Evolutionary conservation across 2,329 filamentous ascomycete species (phyloP).

Genomic region (Purpureocillium lavendulum): DNA sequence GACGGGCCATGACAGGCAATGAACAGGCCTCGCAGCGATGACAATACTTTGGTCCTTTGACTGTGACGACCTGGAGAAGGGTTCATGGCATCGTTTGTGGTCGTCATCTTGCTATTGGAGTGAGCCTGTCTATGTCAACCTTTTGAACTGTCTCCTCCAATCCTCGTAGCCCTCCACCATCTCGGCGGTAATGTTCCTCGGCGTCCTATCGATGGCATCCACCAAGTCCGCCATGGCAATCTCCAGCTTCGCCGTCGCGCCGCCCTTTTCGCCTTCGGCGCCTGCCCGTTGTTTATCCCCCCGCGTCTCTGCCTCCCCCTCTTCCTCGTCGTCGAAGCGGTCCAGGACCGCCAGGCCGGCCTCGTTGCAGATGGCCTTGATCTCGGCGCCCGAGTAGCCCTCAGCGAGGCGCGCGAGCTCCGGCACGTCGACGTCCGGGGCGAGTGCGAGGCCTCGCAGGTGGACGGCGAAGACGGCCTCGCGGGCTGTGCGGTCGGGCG

Average conservation of each 20-base stretch:
- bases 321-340: slow-evolving; percentile 20
- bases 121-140: slow-evolving; percentile 9
- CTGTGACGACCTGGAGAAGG: too few relatives aligned
- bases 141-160: slow-evolving; percentile 38
- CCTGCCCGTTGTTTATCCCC: too few relatives aligned
- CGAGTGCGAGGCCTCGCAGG: slow-evolving; percentile 50
- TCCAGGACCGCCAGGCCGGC: slow-evolving; percentile 35
- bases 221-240: slow-evolving; percentile 35
- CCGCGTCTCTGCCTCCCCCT: slow-evolving; percentile 1
- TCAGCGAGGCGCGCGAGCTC: slow-evolving; percentile 57
- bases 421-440: slow-evolving; percentile 55
- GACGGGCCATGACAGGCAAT: too few relatives aligned
- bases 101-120: too few relatives aligned
- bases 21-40: too few relatives aligned
- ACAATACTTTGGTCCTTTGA: too few relatives aligned
- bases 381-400: slow-evolving; percentile 80
- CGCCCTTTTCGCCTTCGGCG: too few relatives aligned
- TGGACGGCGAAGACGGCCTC: slow-evolving; percentile 68
- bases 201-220: slow-evolving; percentile 34
- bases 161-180: slow-evolving; percentile 51
- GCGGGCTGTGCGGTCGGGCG: slow-evolving; percentile 65
- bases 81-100: too few relatives aligned
- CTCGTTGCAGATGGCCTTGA: slow-evolving; percentile 45
- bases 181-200: slow-evolving; percentile 49
- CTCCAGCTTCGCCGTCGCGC: slow-evolving; percentile 16